Conservation (phyloP, 371 early-diverging fungal species). For the Syncephalastrum racemosum region DNA sequence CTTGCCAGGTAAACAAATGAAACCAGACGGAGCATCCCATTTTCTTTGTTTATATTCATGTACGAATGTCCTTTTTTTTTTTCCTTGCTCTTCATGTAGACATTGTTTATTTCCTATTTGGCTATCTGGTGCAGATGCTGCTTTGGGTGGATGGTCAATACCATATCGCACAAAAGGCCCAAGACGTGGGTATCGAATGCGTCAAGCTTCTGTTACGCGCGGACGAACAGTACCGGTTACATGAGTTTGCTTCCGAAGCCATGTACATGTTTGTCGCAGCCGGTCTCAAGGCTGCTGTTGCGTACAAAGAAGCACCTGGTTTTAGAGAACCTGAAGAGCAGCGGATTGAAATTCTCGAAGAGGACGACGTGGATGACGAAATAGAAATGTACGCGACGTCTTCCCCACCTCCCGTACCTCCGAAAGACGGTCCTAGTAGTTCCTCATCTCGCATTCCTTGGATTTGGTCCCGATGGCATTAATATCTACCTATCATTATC, state of each 20-base stretch:
- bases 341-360: constrained; percentile 1
- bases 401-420: background rate
- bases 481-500: background rate
- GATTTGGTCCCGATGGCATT: constrained; percentile 7
- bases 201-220: constrained; percentile 52
- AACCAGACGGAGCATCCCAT: background rate
- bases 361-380: background rate
- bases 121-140: constrained; percentile 46
- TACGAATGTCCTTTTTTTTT: background rate
- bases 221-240: constrained; percentile 63
- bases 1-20: constrained; percentile 18
- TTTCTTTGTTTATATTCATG: constrained; percentile 3
- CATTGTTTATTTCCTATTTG: constrained; percentile 33
- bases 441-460: constrained; percentile 4
- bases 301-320: constrained; percentile 60
- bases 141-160: constrained; percentile 53
- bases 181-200: constrained; percentile 48
- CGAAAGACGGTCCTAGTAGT: background rate
- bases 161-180: constrained; percentile 49
- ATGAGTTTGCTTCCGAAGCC: constrained; percentile 57
- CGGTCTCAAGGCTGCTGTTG: constrained; percentile 59
- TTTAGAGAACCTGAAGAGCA: constrained; percentile 13
- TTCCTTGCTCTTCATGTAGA: constrained; percentile 19
- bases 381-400: background rate
- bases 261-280: constrained; percentile 55